Base-by-base conservation (phyloP, 768 basidiomycete genomes). In the Kwoniella heveanensis region DNA sequence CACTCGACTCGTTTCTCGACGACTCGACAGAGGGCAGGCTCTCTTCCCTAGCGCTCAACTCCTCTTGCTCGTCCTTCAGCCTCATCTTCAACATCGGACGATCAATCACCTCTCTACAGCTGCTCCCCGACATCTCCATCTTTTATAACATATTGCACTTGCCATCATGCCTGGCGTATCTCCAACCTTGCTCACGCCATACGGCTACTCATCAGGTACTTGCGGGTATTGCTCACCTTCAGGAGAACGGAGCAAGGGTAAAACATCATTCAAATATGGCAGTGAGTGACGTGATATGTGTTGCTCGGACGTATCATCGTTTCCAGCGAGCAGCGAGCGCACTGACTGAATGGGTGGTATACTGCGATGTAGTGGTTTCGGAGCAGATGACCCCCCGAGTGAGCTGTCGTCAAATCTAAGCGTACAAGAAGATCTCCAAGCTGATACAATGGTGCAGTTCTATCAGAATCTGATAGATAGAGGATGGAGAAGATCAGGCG, bases 401-500 rank as follows among this genome's bases (percentile, higher is more conserved):
- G 12, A n/a, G 51, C 44, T 15, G 15, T 15, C 29, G 21, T 25
- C 19, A 5, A 32, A 24, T n/a, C n/a, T 50, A 21, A 44, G 8
- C 13, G 8, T 47, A 10, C 36, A 19, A 25, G 30, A 24, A 6
- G 32, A 27, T 17, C 27, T 50, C n/a, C 12, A 17, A 24, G 22
- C 63, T 46, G 46, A 44, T 24, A 56, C 8, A 2, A 24, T 25
- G n/a, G n/a, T 32, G 27, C 30, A 76, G 76, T 77, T 77, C 26
- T 82, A 81, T 70, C 81, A 82, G 62, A 57, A 67, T 36, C 62
- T 82, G 32, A 73, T 82, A 24, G 77, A 82, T 62, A 55, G 74
- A 24, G 82, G 82, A 44, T 82, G 81, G 81, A 64, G 82, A 53
- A 52, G 79, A 26, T 79, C 77, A 15, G 81, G 81, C 0, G 65